These are phyloP conservation scores for Tetraselmis striata DNA, from an alignment of 139 green algal species.

Conservation along the genomic window DNA sequence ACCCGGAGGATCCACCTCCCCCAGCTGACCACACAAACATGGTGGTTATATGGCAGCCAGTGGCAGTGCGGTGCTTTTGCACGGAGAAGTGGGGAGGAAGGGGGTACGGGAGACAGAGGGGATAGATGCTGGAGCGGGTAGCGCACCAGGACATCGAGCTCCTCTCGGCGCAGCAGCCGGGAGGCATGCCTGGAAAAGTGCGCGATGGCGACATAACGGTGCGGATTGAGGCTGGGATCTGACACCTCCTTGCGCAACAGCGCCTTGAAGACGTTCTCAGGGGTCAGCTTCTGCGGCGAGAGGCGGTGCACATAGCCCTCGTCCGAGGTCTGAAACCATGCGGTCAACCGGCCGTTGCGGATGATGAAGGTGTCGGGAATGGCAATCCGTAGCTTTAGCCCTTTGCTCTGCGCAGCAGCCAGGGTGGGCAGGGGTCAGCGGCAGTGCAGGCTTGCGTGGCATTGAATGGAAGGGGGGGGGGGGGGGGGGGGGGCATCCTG, in stretches of 20 bases:
- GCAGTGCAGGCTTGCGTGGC: too few relatives aligned
- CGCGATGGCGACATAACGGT: not conserved
- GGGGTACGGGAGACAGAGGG: too few relatives aligned
- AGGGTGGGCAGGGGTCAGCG: too few relatives aligned
- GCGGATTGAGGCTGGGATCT: not conserved
- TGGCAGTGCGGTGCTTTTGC: too few relatives aligned
- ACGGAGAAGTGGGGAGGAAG: too few relatives aligned
- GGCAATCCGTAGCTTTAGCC: not conserved
- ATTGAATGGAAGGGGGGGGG: too few relatives aligned
- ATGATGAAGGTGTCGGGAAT: not conserved
- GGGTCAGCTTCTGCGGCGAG: not conserved
- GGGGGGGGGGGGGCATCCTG: too few relatives aligned
- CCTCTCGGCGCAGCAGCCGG: not conserved
- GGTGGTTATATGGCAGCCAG: too few relatives aligned
- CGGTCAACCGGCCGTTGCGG: not conserved
- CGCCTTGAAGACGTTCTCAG: not conserved
- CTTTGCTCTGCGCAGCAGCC: not conserved
- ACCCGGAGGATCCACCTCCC: not conserved
- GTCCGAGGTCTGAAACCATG: not conserved
- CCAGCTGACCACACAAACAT: too few relatives aligned
- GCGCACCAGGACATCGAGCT: not conserved
- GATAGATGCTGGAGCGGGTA: too few relatives aligned
- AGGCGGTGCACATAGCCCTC: not conserved
- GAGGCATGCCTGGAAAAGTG: not conserved
- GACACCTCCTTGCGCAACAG: not conserved